Evolutionary conservation across 768 basidiomycete genomes (phyloP).

Genomic region (Termitomyces sp.): DNA sequence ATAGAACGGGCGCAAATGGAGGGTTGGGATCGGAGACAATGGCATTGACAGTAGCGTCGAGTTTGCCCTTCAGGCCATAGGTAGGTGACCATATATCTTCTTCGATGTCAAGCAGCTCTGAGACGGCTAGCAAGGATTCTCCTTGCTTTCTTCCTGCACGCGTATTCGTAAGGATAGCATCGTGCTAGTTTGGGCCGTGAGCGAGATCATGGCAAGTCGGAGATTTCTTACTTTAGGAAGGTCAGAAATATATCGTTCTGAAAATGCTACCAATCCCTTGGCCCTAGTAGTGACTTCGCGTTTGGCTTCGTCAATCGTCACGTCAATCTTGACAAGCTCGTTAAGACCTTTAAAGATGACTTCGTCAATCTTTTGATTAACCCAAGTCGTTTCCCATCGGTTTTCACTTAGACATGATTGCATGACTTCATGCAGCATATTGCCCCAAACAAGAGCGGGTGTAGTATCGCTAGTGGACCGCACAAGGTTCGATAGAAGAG

Average conservation of each 20-base stretch:
- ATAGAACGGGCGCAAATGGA: conserved; percentile 18
- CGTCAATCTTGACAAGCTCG: conserved; percentile 56
- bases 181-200: conserved; percentile 34
- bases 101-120: conserved; percentile 79
- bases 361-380: conserved; percentile 55
- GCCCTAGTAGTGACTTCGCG: conserved; percentile 58
- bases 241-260: conserved; percentile 56
- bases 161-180: conserved; percentile 64
- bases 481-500: conserved; percentile 66
- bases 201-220: background rate
- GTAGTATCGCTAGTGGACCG: conserved; percentile 54
- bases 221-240: conserved; percentile 50
- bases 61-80: conserved; percentile 92
- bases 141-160: conserved; percentile 43
- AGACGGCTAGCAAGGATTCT: conserved; percentile 61
- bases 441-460: conserved; percentile 83
- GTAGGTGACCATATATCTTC: conserved; percentile 98
- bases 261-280: conserved; percentile 59
- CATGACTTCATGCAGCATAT: conserved; percentile 88
- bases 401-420: conserved; percentile 65
- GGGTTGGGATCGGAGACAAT: conserved; percentile 45
- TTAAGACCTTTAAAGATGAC: conserved; percentile 48
- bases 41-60: conserved; percentile 84
- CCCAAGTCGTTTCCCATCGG: conserved; percentile 58
- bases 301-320: conserved; percentile 57